Percentiles rank a stretch among this genome's conserved stretches.
These are phyloP conservation scores for Sarocladium oryzae DNA, from an alignment of 2,329 filamentous ascomycete genomes.

Conservation along the genomic window DNA sequence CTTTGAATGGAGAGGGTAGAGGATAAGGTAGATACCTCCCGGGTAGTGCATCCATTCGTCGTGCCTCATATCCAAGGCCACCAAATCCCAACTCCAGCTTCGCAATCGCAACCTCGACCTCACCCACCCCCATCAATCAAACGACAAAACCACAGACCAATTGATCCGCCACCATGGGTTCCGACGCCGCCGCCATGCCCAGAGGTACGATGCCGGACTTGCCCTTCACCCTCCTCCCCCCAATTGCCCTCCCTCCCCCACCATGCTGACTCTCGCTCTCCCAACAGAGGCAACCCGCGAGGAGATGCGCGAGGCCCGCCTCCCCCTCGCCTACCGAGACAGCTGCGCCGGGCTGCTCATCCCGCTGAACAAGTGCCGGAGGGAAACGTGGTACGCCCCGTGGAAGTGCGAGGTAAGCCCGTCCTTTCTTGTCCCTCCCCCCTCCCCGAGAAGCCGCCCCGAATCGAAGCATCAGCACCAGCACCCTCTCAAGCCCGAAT, in stretches of 20 bases:
- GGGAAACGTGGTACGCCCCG: slow-evolving; percentile 85
- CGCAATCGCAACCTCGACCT: slow-evolving; percentile 18
- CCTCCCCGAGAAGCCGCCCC: too few relatives aligned
- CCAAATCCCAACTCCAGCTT: slow-evolving; percentile 9
- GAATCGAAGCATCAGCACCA: too few relatives aligned
- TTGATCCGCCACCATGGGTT: slow-evolving; percentile 27
- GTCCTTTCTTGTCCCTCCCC: too few relatives aligned
- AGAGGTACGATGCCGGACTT: slow-evolving; percentile 24
- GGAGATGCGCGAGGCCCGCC: slow-evolving; percentile 86
- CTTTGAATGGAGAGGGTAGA: too few relatives aligned
- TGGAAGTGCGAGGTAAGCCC: slow-evolving; percentile 98
- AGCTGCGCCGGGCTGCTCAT: slow-evolving; percentile 93
- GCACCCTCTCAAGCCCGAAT: too few relatives aligned
- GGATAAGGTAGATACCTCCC: too few relatives aligned
- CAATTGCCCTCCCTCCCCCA: too few relatives aligned
- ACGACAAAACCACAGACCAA: slow-evolving; percentile 21
- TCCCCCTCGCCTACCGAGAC: slow-evolving; percentile 89
- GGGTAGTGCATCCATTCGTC: neutral
- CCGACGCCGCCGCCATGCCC: slow-evolving; percentile 29
- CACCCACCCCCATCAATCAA: slow-evolving; percentile 19
- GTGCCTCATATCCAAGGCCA: neutral
- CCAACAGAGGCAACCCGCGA: slow-evolving; percentile 68
- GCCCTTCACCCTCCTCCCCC: too few relatives aligned
- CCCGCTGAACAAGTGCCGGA: slow-evolving; percentile 89
- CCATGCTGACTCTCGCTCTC: neutral